Conservation (phyloP, 805 yeast genomes). For the Nakazawaea pomicola region DNA sequence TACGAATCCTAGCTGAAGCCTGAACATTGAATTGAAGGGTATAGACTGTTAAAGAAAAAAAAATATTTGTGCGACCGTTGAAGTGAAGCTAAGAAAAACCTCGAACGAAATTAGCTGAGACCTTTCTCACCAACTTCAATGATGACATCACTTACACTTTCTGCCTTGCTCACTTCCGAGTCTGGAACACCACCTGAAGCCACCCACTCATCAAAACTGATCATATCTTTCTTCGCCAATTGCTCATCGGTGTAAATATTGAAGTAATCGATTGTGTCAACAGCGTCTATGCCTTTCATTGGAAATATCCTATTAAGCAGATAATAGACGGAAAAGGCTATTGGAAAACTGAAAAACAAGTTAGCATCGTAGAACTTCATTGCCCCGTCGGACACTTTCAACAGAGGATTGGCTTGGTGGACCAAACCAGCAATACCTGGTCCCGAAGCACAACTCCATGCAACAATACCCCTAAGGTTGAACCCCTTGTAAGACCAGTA, state of each 20-base stretch:
- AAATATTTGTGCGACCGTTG: too few relatives aligned
- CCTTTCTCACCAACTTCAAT: conserved; percentile 5
- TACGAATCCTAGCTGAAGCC: too few relatives aligned
- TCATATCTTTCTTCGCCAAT: conserved; percentile 19
- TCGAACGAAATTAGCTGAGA: background rate
- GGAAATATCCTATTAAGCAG: conserved; percentile 21
- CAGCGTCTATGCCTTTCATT: conserved; percentile 15
- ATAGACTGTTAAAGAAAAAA: too few relatives aligned
- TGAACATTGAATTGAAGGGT: too few relatives aligned
- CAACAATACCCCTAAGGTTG: conserved; percentile 25
- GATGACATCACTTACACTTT: background rate
- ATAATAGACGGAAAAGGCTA: conserved; percentile 23
- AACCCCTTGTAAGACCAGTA: conserved; percentile 28
- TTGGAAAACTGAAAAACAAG: conserved; percentile 25
- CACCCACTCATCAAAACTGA: conserved; percentile 6
- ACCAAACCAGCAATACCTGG: conserved; percentile 37
- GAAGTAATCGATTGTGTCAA: conserved; percentile 22
- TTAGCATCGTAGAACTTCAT: conserved; percentile 25
- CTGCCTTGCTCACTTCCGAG: background rate
- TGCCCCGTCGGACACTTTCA: conserved; percentile 19
- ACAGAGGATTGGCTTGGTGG: conserved; percentile 22
- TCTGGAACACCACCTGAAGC: conserved; percentile 1
- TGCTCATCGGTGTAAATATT: conserved; percentile 25
- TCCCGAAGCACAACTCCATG: conserved; percentile 28
- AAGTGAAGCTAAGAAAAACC: background rate